Percentiles rank a stretch among this genome's conserved stretches.
These are phyloP conservation scores for Aaosphaeria pasadenensis DNA, from an alignment of 2,329 filamentous ascomycete genomes.

Conservation along the genomic window DNA sequence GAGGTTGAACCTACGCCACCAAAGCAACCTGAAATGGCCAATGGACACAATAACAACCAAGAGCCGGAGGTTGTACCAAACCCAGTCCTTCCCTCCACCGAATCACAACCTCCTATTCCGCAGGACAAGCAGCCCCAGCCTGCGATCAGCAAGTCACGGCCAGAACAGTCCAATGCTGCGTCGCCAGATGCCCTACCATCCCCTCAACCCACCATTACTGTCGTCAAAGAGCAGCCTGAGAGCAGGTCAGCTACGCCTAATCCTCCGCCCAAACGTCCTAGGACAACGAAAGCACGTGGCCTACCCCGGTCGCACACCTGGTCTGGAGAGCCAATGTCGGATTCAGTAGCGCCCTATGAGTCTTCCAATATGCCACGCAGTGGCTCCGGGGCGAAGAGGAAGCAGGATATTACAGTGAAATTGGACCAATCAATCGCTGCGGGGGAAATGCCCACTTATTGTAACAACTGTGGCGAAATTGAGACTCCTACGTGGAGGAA, in stretches of 20 bases:
- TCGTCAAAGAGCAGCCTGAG: conserved; percentile 3
- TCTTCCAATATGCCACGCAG: conserved; percentile 32
- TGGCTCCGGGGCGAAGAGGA: conserved; percentile 61
- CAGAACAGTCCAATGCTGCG: too few relatives aligned
- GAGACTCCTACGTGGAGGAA: conserved; percentile 96
- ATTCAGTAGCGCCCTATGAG: conserved; percentile 24
- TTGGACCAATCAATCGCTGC: conserved; percentile 62
- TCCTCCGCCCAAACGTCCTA: conserved; percentile 7
- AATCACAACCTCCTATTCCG: too few relatives aligned
- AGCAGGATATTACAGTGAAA: conserved; percentile 59
- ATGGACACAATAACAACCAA: too few relatives aligned
- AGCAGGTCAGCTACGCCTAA: conserved; percentile 6
- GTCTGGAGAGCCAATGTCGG: conserved; percentile 35
- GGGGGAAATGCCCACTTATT: conserved; percentile 84
- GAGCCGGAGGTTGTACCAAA: too few relatives aligned
- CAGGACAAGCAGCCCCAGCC: too few relatives aligned
- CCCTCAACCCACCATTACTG: too few relatives aligned
- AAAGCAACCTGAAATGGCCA: too few relatives aligned
- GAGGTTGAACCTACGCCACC: too few relatives aligned
- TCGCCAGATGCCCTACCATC: too few relatives aligned
- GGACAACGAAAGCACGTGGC: conserved; percentile 21
- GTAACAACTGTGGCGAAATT: conserved; percentile 89
- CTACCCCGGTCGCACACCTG: conserved; percentile 37
- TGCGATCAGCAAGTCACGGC: too few relatives aligned
- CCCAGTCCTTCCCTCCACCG: too few relatives aligned